A percentile compares a stretch with the other conserved stretches of the same genome.
Evolutionary conservation across 495 filamentous ascomycete species (phyloP).

Genomic region (Darksidea phi): DNA sequence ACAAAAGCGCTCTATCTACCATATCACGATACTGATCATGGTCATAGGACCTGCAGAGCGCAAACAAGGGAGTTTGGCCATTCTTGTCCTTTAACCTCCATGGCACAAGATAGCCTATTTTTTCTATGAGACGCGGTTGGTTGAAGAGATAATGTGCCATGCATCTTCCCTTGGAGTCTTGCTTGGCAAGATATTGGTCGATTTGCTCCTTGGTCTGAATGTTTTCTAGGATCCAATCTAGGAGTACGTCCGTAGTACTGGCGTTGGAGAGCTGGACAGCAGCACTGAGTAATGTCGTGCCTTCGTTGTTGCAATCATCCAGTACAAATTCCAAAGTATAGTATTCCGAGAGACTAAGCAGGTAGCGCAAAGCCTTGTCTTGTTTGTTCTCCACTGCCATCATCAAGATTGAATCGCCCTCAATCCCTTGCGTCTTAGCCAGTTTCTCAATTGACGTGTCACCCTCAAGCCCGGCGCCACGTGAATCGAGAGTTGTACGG

Average conservation of each 20-base stretch:
- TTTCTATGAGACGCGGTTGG: constrained; percentile 71
- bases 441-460: constrained; percentile 82
- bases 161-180: constrained; percentile 83
- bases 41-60: constrained; percentile 92
- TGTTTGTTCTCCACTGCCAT: constrained; percentile 87
- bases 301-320: constrained; percentile 82
- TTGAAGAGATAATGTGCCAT: constrained; percentile 96
- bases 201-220: constrained; percentile 54
- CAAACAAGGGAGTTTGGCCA: constrained; percentile 94
- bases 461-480: constrained; percentile 70
- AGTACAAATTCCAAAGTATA: constrained; percentile 68
- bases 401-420: constrained; percentile 88
- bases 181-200: constrained; percentile 64
- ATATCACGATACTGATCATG: constrained; percentile 81
- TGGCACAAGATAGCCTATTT: constrained; percentile 72
- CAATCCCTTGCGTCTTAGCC: constrained; percentile 73
- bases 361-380: constrained; percentile 67
- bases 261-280: constrained; percentile 86
- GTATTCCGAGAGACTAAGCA: constrained; percentile 72
- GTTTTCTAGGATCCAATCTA: constrained; percentile 61
- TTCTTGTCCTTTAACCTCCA: constrained; percentile 93
- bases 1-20: constrained; percentile 75
- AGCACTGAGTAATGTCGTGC: constrained; percentile 85
- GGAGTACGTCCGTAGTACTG: constrained; percentile 69
- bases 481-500: constrained; percentile 72